Evolutionary conservation across 257 asterid genomes (phyloP), one percentile per base, ranked within the genome.

Genomic region (Craterostigma plantagineum): DNA sequence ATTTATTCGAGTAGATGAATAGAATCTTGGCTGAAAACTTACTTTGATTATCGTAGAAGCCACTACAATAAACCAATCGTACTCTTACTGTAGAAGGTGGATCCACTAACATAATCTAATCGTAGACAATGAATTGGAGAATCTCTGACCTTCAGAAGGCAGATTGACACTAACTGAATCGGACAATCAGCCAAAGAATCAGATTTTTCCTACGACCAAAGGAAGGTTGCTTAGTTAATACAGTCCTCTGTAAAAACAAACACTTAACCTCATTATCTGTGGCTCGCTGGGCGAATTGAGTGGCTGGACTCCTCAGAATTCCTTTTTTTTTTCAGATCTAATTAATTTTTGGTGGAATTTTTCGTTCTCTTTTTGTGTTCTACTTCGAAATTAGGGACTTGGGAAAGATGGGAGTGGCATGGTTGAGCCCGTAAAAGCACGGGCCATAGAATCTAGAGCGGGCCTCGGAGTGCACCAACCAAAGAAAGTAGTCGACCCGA

Each of bases 381-480:
- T 59, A 62, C 49, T 58, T 39, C 46, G 35, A 50, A 45, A 44
- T 35, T 71, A 83, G 98, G 98, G 98, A 48, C 67, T 90, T 56
- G 98, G 98, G 23, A 82, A 66, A 68, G 92, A 90, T 42, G 92
- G 98, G 56, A 90, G 81, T 55, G 98, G 98, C 18, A 75, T 90
- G 84, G 81, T 79, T 34, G 98, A 83, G 60, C 98, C 98, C 3
- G 95, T 90, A 18, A 83, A 73, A 70, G 77, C 95, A 4, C 91
- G 63, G 64, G 67, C 75, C 13, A 48, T 60, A 27, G 98, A 77
- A 52, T 74, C 54, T 8, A 66, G 95, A 69, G 93, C 93, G 0
- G 98, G 98, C 18, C 70, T 90, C 2, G 98, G 98, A 43, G 72
- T 64, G 66, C 94, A 66, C 51, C 78, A 74, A 40, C 81, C 91